Percentiles rank a stretch among this genome's conserved stretches.
These are phyloP conservation scores for Talaromyces trachyspermus DNA, from an alignment of 495 filamentous ascomycete genomes.

Conservation along the genomic window DNA sequence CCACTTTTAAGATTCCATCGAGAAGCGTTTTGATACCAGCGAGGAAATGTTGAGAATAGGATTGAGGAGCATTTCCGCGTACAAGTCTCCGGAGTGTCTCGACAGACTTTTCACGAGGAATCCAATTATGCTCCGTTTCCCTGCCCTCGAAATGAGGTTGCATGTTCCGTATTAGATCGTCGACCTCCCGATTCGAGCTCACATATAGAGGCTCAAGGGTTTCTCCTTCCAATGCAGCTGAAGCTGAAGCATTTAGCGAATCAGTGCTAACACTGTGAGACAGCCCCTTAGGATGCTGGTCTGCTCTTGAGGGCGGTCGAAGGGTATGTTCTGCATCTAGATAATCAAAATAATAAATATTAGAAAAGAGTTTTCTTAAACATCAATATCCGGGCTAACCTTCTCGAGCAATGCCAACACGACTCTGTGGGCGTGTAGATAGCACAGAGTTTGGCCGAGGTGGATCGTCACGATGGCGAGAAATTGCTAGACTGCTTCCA, in stretches of 20 bases:
- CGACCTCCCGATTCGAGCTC: conserved; percentile 71
- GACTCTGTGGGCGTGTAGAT: conserved; percentile 8
- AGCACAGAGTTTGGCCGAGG: conserved; percentile 10
- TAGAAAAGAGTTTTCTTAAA: background rate
- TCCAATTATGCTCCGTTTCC: conserved; percentile 88
- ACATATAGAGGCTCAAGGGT: conserved; percentile 73
- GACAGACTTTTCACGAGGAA: conserved; percentile 70
- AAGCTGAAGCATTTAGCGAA: conserved; percentile 9
- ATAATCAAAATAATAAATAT: background rate
- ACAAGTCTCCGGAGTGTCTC: conserved; percentile 68
- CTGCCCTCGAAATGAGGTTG: conserved; percentile 73
- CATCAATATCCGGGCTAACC: background rate
- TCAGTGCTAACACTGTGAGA: conserved; percentile 12
- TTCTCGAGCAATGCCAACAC: conserved; percentile 4
- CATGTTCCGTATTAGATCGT: conserved; percentile 79
- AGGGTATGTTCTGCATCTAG: conserved; percentile 6
- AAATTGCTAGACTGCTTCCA: conserved; percentile 7
- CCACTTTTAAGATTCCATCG: conserved; percentile 85
- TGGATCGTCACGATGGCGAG: conserved; percentile 10
- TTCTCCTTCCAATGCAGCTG: conserved; percentile 37
- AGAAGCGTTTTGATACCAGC: conserved; percentile 62
- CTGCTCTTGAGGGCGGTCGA: conserved; percentile 2
- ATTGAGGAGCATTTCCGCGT: conserved; percentile 74
- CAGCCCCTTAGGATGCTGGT: background rate
- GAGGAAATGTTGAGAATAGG: conserved; percentile 63